Evolutionary conservation across 495 filamentous ascomycete species (phyloP).

Genomic region (Daldinia caldariorum): DNA sequence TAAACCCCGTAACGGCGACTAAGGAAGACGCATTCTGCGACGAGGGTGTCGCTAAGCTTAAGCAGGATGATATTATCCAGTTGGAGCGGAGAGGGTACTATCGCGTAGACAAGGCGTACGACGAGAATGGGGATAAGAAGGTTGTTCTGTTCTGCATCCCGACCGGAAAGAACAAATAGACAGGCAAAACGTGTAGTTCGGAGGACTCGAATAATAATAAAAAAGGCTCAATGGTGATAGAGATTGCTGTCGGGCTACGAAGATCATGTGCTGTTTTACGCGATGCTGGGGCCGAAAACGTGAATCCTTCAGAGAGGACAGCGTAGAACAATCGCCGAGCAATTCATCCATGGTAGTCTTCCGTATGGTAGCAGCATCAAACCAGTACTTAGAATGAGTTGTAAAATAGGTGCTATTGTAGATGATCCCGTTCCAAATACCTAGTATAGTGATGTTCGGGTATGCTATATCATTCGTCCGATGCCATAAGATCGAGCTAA

Average conservation of each 20-base stretch:
- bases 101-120: constrained; percentile 72
- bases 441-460: background rate
- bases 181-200: background rate
- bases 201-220: constrained; percentile 3
- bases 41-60: constrained; percentile 77
- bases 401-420: background rate
- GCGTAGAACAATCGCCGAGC: background rate
- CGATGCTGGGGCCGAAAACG: background rate
- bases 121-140: constrained; percentile 60
- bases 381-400: background rate
- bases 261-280: background rate
- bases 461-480: background rate
- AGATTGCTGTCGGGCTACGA: background rate
- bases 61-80: constrained; percentile 88
- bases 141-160: constrained; percentile 84
- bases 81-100: constrained; percentile 95
- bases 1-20: constrained; percentile 79
- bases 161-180: constrained; percentile 68
- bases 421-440: background rate
- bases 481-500: background rate
- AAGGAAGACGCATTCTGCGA: constrained; percentile 81
- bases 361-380: background rate
- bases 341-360: background rate
- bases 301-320: background rate
- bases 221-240: constrained; percentile 17